Conservation (phyloP, 2,329 filamentous ascomycete genomes). For the Trichophyton equinum region DNA sequence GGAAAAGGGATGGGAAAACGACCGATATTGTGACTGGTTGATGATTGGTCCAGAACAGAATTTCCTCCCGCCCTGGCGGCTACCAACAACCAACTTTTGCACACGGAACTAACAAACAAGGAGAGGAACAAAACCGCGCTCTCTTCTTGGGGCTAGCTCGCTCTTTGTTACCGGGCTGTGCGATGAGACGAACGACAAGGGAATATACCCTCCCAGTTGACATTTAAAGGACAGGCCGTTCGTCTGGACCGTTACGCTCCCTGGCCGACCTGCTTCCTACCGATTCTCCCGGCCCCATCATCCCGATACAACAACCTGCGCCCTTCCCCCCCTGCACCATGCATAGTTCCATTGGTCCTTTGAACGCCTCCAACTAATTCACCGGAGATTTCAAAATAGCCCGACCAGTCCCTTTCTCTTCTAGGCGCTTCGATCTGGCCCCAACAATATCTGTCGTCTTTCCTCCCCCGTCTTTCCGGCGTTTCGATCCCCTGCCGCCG, state of each 20-base stretch:
- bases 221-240: not conserved
- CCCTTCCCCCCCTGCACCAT: not conserved
- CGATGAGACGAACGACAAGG: not conserved
- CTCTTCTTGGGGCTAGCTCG: not conserved
- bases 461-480: not conserved
- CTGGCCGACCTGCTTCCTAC: not conserved
- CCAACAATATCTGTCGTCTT: not conserved
- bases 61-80: not conserved
- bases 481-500: not conserved
- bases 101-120: not conserved
- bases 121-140: not conserved
- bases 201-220: not conserved
- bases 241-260: not conserved
- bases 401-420: not conserved
- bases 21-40: not conserved
- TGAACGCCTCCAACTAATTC: not conserved
- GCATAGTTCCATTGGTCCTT: not conserved
- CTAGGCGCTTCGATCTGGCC: not conserved
- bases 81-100: not conserved
- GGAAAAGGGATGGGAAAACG: not conserved
- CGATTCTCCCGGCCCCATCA: not conserved
- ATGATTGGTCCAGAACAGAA: not conserved
- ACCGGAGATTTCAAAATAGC: not conserved
- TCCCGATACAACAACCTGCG: not conserved
- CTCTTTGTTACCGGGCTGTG: not conserved